These are phyloP conservation scores for Candida ulmi DNA, from an alignment of 805 yeast genomes.

Conservation along the genomic window DNA sequence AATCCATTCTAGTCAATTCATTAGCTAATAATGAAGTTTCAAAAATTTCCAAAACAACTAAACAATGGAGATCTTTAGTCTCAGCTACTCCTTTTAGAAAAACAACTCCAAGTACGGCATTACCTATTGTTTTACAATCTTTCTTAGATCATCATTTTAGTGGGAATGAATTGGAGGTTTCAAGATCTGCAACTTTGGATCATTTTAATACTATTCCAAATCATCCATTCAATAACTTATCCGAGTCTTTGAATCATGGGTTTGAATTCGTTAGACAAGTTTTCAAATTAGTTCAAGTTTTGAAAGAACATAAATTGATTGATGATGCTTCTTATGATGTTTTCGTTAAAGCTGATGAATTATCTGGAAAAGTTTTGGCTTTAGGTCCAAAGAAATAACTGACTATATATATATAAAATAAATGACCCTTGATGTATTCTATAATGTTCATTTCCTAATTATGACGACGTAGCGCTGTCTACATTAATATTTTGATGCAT, in stretches of 20 bases:
- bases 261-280: constrained; percentile 7
- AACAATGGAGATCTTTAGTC: constrained; percentile 57
- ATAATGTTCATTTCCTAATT: no score
- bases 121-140: constrained; percentile 55
- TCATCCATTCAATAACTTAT: constrained; percentile 3
- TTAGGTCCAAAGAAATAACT: neutral
- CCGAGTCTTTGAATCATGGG: constrained; percentile 4
- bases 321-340: constrained; percentile 1
- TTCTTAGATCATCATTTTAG: constrained; percentile 15
- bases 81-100: constrained; percentile 58
- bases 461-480: no score
- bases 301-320: constrained; percentile 3
- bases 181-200: neutral
- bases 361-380: constrained; percentile 1
- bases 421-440: neutral
- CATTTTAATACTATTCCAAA: constrained; percentile 3
- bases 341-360: constrained; percentile 2
- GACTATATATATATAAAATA: neutral
- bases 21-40: constrained; percentile 54
- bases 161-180: neutral
- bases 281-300: constrained; percentile 2
- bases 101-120: constrained; percentile 52
- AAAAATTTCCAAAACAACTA: constrained; percentile 39
- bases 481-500: no score
- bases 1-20: constrained; percentile 43